Evolutionary conservation across 495 filamentous ascomycete species (phyloP).

Genomic region (Hypoxylon lenormandii): DNA sequence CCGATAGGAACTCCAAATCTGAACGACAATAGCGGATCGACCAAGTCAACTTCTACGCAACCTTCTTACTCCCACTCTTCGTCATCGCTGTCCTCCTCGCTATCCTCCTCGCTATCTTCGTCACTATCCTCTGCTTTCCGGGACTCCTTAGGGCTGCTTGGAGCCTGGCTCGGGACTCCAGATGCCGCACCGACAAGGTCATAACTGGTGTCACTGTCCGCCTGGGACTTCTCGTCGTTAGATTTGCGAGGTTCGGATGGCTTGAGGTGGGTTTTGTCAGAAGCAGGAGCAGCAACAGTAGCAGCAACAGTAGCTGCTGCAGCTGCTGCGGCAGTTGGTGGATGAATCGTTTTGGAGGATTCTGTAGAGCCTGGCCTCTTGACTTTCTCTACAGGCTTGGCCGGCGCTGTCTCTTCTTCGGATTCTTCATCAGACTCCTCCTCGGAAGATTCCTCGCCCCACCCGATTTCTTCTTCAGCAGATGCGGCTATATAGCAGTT

Average conservation of each 20-base stretch:
- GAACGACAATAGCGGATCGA: slow-evolving; percentile 4
- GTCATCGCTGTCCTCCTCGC: slow-evolving; percentile 72
- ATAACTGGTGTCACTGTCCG: slow-evolving; percentile 92
- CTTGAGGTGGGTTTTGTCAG: slow-evolving; percentile 59
- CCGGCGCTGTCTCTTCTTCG: slow-evolving; percentile 46
- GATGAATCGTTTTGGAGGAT: slow-evolving; percentile 68
- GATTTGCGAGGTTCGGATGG: slow-evolving; percentile 78
- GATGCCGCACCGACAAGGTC: slow-evolving; percentile 82
- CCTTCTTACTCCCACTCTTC: slow-evolving; percentile 85
- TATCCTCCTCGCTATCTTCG: slow-evolving; percentile 59
- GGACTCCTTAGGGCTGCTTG: slow-evolving; percentile 74
- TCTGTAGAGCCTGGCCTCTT: slow-evolving; percentile 59
- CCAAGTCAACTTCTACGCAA: slow-evolving; percentile 6
- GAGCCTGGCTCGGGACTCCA: slow-evolving; percentile 80
- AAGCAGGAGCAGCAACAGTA: slow-evolving; percentile 34
- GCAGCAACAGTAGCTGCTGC: slow-evolving; percentile 7
- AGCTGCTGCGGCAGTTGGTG: slow-evolving; percentile 46
- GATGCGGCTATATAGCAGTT: slow-evolving; percentile 65
- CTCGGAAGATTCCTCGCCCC: slow-evolving; percentile 73
- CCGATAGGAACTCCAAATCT: slow-evolving; percentile 37
- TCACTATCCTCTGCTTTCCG: slow-evolving; percentile 65
- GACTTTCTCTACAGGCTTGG: slow-evolving; percentile 46
- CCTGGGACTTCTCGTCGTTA: slow-evolving; percentile 83
- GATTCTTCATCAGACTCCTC: slow-evolving; percentile 48
- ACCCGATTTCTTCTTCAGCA: slow-evolving; percentile 81